Base-by-base conservation (phyloP, 768 basidiomycete genomes). In the Suillus occidentalis region DNA sequence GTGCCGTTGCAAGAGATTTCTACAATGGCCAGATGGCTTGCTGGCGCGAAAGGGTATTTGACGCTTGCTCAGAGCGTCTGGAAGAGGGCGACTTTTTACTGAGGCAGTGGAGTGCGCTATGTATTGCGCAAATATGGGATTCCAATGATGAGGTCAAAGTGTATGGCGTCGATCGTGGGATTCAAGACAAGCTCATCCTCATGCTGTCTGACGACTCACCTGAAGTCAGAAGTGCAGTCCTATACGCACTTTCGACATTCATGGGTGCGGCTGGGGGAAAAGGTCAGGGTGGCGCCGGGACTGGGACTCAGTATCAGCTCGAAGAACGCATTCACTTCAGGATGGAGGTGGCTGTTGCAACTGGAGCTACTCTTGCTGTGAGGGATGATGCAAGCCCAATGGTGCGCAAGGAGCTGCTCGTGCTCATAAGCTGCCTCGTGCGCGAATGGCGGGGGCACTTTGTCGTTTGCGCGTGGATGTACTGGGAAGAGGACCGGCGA, bases 391-490 rank as follows among this genome's bases (percentile, higher is more conserved):
- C 94, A 1, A 94, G 92, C 64, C 97, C 97, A 0, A 93, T 97
- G 89, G 97, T 96, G 13, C 83, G 97, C 65, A 97, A 97, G 78
- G 97, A 99, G 75, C 81, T 98, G 25, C 82, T 98, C 40, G 86
- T 98, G 45, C 83, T 99, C 45, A 88, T 99, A 63, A 95, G 94
- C 72, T 94, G 92, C 71, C 81, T 99, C 25, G 95, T 96, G 43
- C 92, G 95, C 75, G 97, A 99, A 75, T 98, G 96, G 94, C 82
- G 95, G 63, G 97, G 97, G 8, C 93, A 93, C 80, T 95, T 99
- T 70, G 93, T 97, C 57, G 88, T 95, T 45, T 97, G 97, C 67
- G 95, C 97, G 1, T 99, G 97, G 96, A 80, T 94, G 10, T 96
- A 97, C 73, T 93, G 93, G 88, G 95, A 97, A 72, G 93, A 96